A percentile compares a stretch with the other conserved stretches of the same genome.
Evolutionary conservation across 2,329 filamentous ascomycete species (phyloP).

Genomic region (Zymoseptoria passerinii): DNA sequence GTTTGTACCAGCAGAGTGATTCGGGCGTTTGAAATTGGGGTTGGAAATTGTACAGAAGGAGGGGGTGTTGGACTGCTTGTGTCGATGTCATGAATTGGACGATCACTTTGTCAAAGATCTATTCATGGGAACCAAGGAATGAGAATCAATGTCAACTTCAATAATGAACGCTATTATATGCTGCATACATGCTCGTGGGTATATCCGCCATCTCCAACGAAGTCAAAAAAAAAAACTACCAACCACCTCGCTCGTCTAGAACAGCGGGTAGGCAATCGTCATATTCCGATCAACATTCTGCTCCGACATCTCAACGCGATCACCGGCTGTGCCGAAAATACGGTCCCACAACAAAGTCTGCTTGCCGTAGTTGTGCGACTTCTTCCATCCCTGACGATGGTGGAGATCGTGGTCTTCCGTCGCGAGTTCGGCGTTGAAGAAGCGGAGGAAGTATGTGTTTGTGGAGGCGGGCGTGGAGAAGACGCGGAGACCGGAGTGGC

Average conservation of each 20-base stretch:
- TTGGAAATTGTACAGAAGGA: not conserved
- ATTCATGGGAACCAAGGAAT: not conserved
- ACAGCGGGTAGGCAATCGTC: not conserved
- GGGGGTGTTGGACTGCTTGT: not conserved
- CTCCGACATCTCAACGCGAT: constrained; percentile 30
- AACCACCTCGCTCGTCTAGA: not conserved
- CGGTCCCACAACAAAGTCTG: constrained; percentile 35
- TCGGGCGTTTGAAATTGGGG: constrained; percentile 22
- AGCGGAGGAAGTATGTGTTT: constrained; percentile 29
- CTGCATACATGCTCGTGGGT: not conserved
- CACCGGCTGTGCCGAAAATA: constrained; percentile 27
- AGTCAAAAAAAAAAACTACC: not conserved
- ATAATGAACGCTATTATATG: not conserved
- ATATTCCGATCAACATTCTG: constrained; percentile 12
- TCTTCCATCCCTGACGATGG: constrained; percentile 32
- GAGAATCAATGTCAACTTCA: not conserved
- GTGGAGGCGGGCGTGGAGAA: constrained; percentile 30
- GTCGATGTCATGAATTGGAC: not conserved
- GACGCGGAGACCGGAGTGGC: constrained; percentile 36
- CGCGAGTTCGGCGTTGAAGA: constrained; percentile 31
- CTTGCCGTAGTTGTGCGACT: constrained; percentile 35
- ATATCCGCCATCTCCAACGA: not conserved
- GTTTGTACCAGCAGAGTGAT: constrained; percentile 25
- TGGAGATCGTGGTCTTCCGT: constrained; percentile 39
- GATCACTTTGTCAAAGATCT: not conserved